Base-by-base conservation (phyloP, 1,139 yeast genomes). In the Suhomyces kunorum region DNA sequence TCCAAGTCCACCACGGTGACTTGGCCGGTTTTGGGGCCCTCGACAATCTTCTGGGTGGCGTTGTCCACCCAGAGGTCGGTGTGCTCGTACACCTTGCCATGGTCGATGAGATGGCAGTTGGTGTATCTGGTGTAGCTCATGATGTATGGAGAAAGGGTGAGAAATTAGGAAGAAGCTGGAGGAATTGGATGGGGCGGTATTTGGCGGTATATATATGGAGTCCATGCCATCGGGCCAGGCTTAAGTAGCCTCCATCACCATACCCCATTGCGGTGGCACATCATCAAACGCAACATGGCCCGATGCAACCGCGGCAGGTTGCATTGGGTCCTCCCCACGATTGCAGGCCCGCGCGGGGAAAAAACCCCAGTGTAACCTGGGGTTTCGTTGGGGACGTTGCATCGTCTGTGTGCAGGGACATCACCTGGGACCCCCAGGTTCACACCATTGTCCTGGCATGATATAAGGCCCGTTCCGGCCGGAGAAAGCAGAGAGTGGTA, bases 51-150 rank as follows among this genome's bases (percentile, higher is more conserved):
- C 2, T 80, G 80, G 3, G 71, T 55, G 8, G 47, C 52, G 40
- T 66, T 59, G 54, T 79, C 74, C 15, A 78, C 63, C 59, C 66
- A 78, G 38, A 80, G 60, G 44, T 77, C 81, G 15, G 61, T 58
- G 40, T 62, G 55, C 27, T 59, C 54, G 40, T 56, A 56, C 29
- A 76, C 58, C 41, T 58, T 56, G 5, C 83, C 83, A 40, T 73
- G 66, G 45, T 78, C 83, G 38, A 79, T 71, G 39, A 79, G 63
- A 34, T 67, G 64, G 50, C 83, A 72, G 56, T 80, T 79, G 34
- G 78, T 73, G 51, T 78, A 76, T 29, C 51, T 54, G 28, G 58
- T 45, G 31, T 38, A 42, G 13, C 48, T 39, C 51, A 47, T 45
- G 15, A 19, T 32, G 28, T 8, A 5, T n/a, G 20, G 13, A 12